Evolutionary conservation across 2,329 filamentous ascomycete species (phyloP), one percentile per base, ranked within the genome.

Genomic region (Cladosporium sp.): DNA sequence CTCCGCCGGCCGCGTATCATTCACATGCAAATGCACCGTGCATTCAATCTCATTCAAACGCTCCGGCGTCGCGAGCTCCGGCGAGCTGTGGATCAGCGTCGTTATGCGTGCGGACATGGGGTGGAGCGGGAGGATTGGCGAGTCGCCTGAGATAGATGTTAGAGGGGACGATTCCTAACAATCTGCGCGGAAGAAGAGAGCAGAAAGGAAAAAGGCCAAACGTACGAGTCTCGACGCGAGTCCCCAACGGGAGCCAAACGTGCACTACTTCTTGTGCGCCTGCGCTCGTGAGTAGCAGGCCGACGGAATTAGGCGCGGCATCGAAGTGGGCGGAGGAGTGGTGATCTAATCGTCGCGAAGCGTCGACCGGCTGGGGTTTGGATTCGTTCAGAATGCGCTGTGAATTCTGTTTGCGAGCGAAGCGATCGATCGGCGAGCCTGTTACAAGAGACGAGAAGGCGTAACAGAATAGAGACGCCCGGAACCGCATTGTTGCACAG

Each of bases 191-290:
- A 7, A 15, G 32, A 15, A 3, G 32, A 35, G 4, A 27, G 22
- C 22, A 27, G 22, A 27, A 27, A 27, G 22, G 40, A 16, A 27
- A 29, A n/a, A 11, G 39, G 25, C 11, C 16, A n/a, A 7, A 56
- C 59, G 22, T 53, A 66, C 64, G 57, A 15, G 57, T 59, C 18
- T 51, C 57, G 9, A 66, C 39, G 11, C 55, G 55, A 49, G 55
- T 49, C 11, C 60, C 57, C n/a, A 65, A 40, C 7, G 64, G 64
- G 32, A 67, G 39, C 64, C 62, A 66, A 11, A 63, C 42, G 50
- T 63, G 63, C 35, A 52, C 38, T 16, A 57, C 53, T n/a, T 57
- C 51, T 16, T 51, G 55, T 27, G 56, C 51, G 30, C 42, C 42
- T 11, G 43, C 50, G 15, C 32, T 54, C 18, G 57, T 64, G 33